Base-by-base conservation (phyloP, 208 protist genomes). In the Zelonia costaricensis region DNA sequence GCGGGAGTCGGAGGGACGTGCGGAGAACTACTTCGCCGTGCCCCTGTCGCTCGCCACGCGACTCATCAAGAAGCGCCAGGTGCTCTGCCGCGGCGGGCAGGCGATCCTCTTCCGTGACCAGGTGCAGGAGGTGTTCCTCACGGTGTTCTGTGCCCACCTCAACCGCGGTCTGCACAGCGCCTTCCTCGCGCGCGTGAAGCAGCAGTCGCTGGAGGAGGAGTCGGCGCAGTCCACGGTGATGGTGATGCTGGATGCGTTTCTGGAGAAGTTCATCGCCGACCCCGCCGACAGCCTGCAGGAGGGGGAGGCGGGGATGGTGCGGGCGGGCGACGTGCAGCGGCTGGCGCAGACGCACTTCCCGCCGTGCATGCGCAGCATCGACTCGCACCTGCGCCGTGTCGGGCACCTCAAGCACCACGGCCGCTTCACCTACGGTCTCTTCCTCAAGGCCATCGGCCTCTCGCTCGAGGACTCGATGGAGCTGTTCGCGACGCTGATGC, bases 321-420 rank as follows among this genome's bases (percentile, higher is more conserved):
- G 62, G 25, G 82, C 77, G 8, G 76, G 80, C 25, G 92, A 97
- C 61, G 87, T 97, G 30, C 82, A 78, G 46, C 51, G 76, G 16
- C 72, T 95, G 10, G 84, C 92, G 9, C 76, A 88, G 62, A 83
- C 78, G 27, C 92, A 97, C 71, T 95, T 96, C 61, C 90, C 92
- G n/a, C 79, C 86, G 18, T 97, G 92, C 77, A 97, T 97, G 92
- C 80, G 86, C 16, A 81, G 83, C 56, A 66, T 96, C 15, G 88
- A 97, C 72, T 49, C 66, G 31, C 86, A 93, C 54, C 73, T 97
- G 60, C 80, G 86, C 25, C 74, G 78, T 18, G 84, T 90, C 38
- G 85, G 87, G 4, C 89, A 97, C 60, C 76, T 97, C 25, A 97
- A 96, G 62, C 90, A 95, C 75, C 74, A 93, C 69, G 90, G 92